A percentile compares a stretch with the other conserved stretches of the same genome.
Evolutionary conservation across 352 stramenopile genomes (phyloP).

Genomic region (Phytopythium vexans): DNA sequence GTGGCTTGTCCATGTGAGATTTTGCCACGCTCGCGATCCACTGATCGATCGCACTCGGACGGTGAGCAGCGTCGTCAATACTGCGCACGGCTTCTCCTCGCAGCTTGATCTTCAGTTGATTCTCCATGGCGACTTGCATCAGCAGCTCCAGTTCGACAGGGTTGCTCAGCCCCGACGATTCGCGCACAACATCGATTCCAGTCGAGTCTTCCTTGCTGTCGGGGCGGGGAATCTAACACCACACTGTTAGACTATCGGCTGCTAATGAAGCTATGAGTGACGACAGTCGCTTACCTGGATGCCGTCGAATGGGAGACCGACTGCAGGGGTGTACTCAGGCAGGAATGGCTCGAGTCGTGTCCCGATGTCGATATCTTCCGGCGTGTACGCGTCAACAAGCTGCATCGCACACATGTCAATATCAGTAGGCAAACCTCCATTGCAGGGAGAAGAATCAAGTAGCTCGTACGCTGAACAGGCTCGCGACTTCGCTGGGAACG

Average conservation of each 20-base stretch:
- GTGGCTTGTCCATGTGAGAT: constrained; percentile 79
- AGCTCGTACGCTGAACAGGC: constrained; percentile 49
- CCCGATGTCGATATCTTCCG: constrained; percentile 87
- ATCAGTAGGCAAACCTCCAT: too few species aligned
- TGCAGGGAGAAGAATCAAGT: too few species aligned
- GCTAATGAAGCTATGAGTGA: background rate
- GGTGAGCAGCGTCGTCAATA: constrained; percentile 88
- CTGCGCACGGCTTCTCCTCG: constrained; percentile 68
- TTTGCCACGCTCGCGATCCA: constrained; percentile 93
- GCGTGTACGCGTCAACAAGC: constrained; percentile 81
- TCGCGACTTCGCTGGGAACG: constrained; percentile 53
- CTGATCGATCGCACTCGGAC: constrained; percentile 84
- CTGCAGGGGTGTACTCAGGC: constrained; percentile 87
- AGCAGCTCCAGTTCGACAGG: constrained; percentile 86
- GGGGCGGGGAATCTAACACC: constrained; percentile 74
- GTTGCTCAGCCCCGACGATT: constrained; percentile 88
- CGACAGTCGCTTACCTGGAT: constrained; percentile 39
- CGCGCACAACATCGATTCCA: constrained; percentile 84
- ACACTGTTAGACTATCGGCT: background rate
- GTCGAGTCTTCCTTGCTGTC: constrained; percentile 75
- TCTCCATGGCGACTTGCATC: constrained; percentile 75
- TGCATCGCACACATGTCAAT: constrained; percentile 16
- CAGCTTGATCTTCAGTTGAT: constrained; percentile 22
- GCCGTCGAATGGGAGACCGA: constrained; percentile 65
- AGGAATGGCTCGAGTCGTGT: constrained; percentile 92